phyloP scores from a whole-genome alignment of 2,329 filamentous ascomycete genomes.

The Ophiobolus disseminans region DNA sequence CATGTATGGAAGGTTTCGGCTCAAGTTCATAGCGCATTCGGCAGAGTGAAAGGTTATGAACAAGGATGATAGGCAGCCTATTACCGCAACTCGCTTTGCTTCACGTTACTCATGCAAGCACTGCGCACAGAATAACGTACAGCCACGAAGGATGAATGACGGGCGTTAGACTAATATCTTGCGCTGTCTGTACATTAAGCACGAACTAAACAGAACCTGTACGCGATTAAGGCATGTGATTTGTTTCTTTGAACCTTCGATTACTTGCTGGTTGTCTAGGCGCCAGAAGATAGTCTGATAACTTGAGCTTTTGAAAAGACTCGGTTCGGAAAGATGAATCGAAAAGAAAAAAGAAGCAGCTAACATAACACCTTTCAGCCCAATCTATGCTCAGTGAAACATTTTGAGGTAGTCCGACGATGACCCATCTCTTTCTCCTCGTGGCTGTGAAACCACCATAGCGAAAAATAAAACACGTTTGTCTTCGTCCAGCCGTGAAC shows the following conservation, averaged over 20 bases:
- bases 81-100: constrained; percentile 29
- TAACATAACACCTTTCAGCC: not conserved
- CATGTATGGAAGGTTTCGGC: constrained; percentile 11
- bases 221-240: constrained; percentile 28
- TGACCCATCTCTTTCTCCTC: constrained; percentile 12
- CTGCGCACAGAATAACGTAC: too few relatives aligned
- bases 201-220: too few relatives aligned
- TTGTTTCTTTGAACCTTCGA: constrained; percentile 41
- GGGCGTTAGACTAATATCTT: too few relatives aligned
- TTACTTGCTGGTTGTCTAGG: too few relatives aligned
- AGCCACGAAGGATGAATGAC: too few relatives aligned
- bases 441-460: constrained; percentile 3
- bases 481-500: constrained; percentile 33
- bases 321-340: not conserved
- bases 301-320: too few relatives aligned
- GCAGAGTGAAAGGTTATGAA: too few relatives aligned
- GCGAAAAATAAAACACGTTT: constrained; percentile 10
- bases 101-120: constrained; percentile 33
- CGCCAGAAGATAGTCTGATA: too few relatives aligned
- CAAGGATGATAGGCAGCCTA: not conserved
- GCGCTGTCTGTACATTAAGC: too few relatives aligned
- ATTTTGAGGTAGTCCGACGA: constrained; percentile 12
- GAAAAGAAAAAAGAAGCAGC: not conserved
- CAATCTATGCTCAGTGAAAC: constrained; percentile 12
- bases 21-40: too few relatives aligned